A percentile compares a stretch with the other conserved stretches of the same genome.
These are phyloP conservation scores for Debaryomycetaceae sp. DNA, from an alignment of 1,139 yeast genomes.

Conservation along the genomic window DNA sequence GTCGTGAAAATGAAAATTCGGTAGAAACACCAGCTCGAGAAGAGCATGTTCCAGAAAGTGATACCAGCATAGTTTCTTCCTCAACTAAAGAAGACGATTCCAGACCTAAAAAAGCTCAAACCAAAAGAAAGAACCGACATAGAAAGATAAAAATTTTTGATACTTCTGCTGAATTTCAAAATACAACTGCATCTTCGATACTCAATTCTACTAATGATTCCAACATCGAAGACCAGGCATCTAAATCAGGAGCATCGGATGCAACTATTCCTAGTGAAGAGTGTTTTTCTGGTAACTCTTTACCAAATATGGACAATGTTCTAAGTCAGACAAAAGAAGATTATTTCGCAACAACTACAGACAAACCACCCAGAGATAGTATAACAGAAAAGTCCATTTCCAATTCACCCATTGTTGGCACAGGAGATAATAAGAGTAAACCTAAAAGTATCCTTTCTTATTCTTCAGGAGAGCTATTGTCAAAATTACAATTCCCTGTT, in stretches of 20 bases:
- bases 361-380: not conserved
- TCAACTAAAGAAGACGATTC: not conserved
- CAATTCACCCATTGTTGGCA: not conserved
- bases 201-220: not conserved
- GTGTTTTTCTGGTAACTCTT: not conserved
- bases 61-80: not conserved
- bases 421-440: not conserved
- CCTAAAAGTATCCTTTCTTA: constrained; percentile 16
- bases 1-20: not conserved
- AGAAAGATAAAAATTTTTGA: not conserved
- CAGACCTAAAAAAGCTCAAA: not conserved
- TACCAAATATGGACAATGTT: not conserved
- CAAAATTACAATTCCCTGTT: constrained; percentile 20
- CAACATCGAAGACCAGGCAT: not conserved
- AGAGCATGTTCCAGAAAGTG: not conserved
- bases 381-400: not conserved
- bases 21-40: no score
- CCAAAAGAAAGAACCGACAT: not conserved
- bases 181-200: not conserved
- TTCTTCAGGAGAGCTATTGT: constrained; percentile 37
- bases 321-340: constrained; percentile 7
- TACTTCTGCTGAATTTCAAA: not conserved
- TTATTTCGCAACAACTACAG: not conserved
- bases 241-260: not conserved
- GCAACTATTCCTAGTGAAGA: not conserved